Evolutionary conservation across 495 filamentous ascomycete genomes (phyloP), one percentile per base, ranked within the genome.

Genomic region (Penicillium subrubescens): DNA sequence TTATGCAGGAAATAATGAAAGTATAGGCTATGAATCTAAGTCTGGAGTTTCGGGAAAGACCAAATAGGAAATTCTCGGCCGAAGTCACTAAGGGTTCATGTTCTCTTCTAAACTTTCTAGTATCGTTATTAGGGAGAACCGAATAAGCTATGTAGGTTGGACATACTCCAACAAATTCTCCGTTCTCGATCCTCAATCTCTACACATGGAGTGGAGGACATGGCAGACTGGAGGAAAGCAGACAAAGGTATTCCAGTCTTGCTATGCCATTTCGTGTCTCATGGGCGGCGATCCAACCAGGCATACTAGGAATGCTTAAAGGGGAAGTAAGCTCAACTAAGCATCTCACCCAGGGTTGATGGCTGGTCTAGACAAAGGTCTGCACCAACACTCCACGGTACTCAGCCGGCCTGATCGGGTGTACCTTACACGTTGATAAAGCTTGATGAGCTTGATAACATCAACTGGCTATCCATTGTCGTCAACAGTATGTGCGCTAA

Each of bases 301-400:
- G n/a, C n/a, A n/a, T n/a, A n/a, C n/a, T n/a, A n/a, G n/a, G n/a
- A n/a, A n/a, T n/a, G n/a, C 50, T 52, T 17, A 33, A 33, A 52
- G 21, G 29, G n/a, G 27, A 35, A 31, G 12, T 21, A 37, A 33
- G 33, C 52, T n/a, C 27, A 11, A 15, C 25, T 33, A 17, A 34
- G 31, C 19, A 56, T 56, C 21, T 6, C 11, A 23, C 29, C 33
- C 33, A 56, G 7, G 52, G 65, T 61, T 37, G n/a, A 5, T 37
- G 15, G 33, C 17, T 52, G 57, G 58, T 63, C 65, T 64, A 61
- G 65, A 67, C 55, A 55, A 21, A n/a, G 21, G 31, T 59, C 44
- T 8, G 52, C 44, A 33, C 61, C 15, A 4, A 8, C 19, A 12
- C 27, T 33, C 61, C 61, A 55, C 37, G 61, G 61, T 64, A 31